A percentile compares a stretch with the other conserved stretches of the same genome.
These are phyloP conservation scores for Adansonia digitata DNA, from an alignment of 345 rosid genomes.

Conservation along the genomic window DNA sequence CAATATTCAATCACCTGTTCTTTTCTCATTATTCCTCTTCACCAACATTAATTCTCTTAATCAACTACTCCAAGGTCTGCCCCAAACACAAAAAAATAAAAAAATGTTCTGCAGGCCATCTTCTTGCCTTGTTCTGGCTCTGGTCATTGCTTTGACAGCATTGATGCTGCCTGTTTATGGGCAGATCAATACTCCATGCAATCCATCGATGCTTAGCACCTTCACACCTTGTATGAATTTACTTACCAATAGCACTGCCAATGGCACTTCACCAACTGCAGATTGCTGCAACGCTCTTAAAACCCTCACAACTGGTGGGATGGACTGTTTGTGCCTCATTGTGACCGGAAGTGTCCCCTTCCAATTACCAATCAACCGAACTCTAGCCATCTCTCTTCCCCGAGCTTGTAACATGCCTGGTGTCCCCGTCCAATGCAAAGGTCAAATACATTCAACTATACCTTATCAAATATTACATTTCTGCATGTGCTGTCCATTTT, in stretches of 20 bases:
- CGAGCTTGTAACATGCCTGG: slow-evolving; percentile 79
- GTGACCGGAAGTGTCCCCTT: slow-evolving; percentile 66
- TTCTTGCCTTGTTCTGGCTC: not conserved
- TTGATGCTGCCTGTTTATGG: slow-evolving; percentile 29
- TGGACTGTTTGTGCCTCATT: slow-evolving; percentile 71
- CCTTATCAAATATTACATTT: not conserved
- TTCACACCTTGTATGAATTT: slow-evolving; percentile 70
- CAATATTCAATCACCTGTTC: not conserved
- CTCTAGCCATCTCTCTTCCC: slow-evolving; percentile 78
- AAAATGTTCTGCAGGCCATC: slow-evolving; percentile 20
- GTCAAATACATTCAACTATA: slow-evolving; percentile 13
- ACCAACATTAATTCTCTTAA: not conserved
- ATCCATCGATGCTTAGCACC: slow-evolving; percentile 38
- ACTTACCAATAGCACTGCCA: slow-evolving; percentile 54
- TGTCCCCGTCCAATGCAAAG: slow-evolving; percentile 78
- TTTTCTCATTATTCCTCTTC: not conserved
- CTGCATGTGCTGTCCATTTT: not conserved
- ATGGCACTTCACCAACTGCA: slow-evolving; percentile 50
- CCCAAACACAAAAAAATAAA: not conserved
- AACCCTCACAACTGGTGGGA: slow-evolving; percentile 48
- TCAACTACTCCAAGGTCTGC: not conserved
- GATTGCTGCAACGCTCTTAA: slow-evolving; percentile 63
- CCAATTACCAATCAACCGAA: slow-evolving; percentile 61
- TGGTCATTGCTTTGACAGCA: slow-evolving; percentile 16
- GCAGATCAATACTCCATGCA: slow-evolving; percentile 52